Evolutionary conservation across 352 stramenopile genomes (phyloP), one percentile per base, ranked within the genome.

Genomic region (Globisporangium canariense): DNA sequence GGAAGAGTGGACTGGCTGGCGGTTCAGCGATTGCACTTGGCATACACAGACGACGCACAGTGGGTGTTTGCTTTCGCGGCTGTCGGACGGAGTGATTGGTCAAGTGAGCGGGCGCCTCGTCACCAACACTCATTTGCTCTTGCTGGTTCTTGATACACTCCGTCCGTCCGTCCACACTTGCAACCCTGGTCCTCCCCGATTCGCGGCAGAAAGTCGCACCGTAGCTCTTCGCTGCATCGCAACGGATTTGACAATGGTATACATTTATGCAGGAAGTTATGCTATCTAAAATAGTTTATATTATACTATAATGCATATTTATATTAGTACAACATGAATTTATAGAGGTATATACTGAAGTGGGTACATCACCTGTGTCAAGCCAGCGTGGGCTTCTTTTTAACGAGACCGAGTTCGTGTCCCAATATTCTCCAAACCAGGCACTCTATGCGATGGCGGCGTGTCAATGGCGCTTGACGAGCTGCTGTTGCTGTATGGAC

Each of bases 351-450:
- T 61, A 6, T 20, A 25, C 40, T 14, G 55, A 61, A 41, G 43
- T 61, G 55, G 55, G 22, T 61, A 52, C 55, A 61, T n/a, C 14
- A 11, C 14, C 55, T 61, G 55, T 49, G 36, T 60, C 54, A 49
- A 61, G 55, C 55, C 55, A 61, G 55, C 22, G 43, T 20, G 16
- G 16, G 5, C 18, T 30, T 32, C n/a, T 30, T 32, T 32, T 25
- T 57, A 30, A 36, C 16, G n/a, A 46, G 32, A 46, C 14, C 22
- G 32, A 14, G 8, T 18, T 28, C 9, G 34, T 47, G 34, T 49
- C 40, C 20, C 51, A 22, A 11, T 25, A 25, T 56, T 13, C 10
- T 13, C 10, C 36, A 41, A 18, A 28, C 25, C 43, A 49, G 4
- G 25, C 36, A 9, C 32, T 58, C 52, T 58, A 58, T 46, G 52